phyloP scores from a whole-genome alignment of 495 filamentous ascomycete genomes.

The Clavariopsis aquatica region DNA sequence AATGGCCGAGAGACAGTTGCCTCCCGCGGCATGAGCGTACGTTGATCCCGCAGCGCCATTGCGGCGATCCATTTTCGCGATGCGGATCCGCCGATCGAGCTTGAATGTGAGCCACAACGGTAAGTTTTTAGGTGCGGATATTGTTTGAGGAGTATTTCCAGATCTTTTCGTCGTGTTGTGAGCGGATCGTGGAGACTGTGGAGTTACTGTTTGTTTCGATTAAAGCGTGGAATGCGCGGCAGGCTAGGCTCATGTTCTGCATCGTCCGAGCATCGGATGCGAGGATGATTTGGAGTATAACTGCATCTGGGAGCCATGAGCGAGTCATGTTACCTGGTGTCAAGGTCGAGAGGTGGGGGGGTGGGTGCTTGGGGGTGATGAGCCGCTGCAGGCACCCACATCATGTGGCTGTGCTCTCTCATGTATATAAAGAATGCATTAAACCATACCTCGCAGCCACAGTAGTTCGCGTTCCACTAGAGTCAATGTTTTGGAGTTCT shows the following conservation, averaged over 20 bases:
- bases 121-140: not conserved
- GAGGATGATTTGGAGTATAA: constrained; percentile 1
- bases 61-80: constrained; percentile 9
- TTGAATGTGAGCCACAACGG: not conserved
- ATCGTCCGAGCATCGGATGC: constrained; percentile 8
- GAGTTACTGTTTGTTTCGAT: constrained; percentile 6
- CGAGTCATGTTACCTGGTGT: constrained; percentile 1
- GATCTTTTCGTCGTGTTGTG: not conserved
- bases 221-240: constrained; percentile 8
- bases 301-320: constrained; percentile 2
- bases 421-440: too few species aligned
- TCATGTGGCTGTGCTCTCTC: not conserved
- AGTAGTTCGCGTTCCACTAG: too few species aligned
- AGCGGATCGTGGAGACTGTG: not conserved
- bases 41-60: constrained; percentile 4
- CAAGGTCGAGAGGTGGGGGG: not conserved
- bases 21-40: too few species aligned
- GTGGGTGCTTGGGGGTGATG: not conserved
- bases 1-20: not conserved
- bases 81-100: not conserved
- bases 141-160: constrained; percentile 3
- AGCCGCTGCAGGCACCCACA: not conserved
- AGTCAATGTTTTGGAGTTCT: too few species aligned
- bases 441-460: too few species aligned
- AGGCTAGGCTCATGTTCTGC: not conserved